These are phyloP conservation scores for Pichia pseudocactophila DNA, from an alignment of 805 yeast species.

Conservation along the genomic window DNA sequence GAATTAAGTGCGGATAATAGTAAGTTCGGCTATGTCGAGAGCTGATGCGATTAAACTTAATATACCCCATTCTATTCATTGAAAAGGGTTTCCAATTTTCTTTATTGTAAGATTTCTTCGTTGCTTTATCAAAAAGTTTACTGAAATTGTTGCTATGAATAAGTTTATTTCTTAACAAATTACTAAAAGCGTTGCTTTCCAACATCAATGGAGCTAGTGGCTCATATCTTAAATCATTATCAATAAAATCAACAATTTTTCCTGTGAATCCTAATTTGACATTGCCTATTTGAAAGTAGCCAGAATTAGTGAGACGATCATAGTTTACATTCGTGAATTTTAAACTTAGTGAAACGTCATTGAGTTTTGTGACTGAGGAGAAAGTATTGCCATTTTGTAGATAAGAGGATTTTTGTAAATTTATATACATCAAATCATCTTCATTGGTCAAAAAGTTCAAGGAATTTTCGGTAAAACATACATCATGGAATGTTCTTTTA, in stretches of 20 bases:
- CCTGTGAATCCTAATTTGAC: slow-evolving; percentile 21
- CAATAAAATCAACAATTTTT: slow-evolving; percentile 23
- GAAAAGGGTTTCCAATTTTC: slow-evolving; percentile 23
- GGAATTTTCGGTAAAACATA: slow-evolving; percentile 2
- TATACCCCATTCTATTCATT: slow-evolving; percentile 24
- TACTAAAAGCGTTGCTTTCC: slow-evolving; percentile 25
- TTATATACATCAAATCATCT: background rate
- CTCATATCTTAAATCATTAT: slow-evolving; percentile 22
- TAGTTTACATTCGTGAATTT: slow-evolving; percentile 17
- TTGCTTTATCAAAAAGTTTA: slow-evolving; percentile 20
- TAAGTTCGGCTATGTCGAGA: slow-evolving; percentile 11
- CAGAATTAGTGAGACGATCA: slow-evolving; percentile 12
- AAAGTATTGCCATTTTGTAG: slow-evolving; percentile 20
- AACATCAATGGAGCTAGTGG: slow-evolving; percentile 18
- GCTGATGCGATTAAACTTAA: slow-evolving; percentile 1
- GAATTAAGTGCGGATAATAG: slow-evolving; percentile 1
- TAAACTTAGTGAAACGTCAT: slow-evolving; percentile 11
- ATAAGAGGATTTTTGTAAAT: slow-evolving; percentile 16
- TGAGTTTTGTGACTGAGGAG: slow-evolving; percentile 8
- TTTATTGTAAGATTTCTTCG: slow-evolving; percentile 8
- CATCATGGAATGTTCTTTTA: slow-evolving; percentile 15
- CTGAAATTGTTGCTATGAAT: slow-evolving; percentile 21
- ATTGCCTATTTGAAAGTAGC: slow-evolving; percentile 17
- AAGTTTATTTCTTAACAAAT: slow-evolving; percentile 22
- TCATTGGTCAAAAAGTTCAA: background rate